A percentile compares a stretch with the other conserved stretches of the same genome.
Evolutionary conservation across 2,329 filamentous ascomycete species (phyloP).

Genomic region (Paracoccidioides brasiliensis): DNA sequence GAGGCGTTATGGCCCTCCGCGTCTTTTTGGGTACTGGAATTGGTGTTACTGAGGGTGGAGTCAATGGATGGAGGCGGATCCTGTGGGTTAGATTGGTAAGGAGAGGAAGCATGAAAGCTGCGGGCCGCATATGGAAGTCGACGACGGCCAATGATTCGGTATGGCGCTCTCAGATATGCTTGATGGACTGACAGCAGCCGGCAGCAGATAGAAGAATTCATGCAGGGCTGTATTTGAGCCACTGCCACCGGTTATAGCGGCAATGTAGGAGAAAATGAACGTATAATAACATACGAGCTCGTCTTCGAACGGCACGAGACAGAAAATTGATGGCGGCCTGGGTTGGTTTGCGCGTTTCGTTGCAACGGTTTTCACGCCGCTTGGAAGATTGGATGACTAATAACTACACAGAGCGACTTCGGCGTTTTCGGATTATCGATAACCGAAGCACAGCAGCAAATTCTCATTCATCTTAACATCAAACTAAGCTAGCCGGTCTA

Average conservation of each 20-base stretch:
- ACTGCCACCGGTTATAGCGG: constrained; percentile 9
- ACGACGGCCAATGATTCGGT: constrained; percentile 26
- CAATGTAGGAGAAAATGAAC: neutral
- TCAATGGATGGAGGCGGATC: constrained; percentile 18
- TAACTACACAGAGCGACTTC: too few species aligned
- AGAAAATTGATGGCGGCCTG: neutral
- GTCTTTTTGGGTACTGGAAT: constrained; percentile 9
- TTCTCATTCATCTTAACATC: too few species aligned
- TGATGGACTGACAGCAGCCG: constrained; percentile 20
- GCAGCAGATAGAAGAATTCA: constrained; percentile 26
- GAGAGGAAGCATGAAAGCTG: constrained; percentile 22
- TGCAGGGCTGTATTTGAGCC: constrained; percentile 9
- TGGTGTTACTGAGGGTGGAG: constrained; percentile 12
- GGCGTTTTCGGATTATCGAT: too few species aligned
- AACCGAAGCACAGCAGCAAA: too few species aligned
- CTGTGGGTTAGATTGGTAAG: constrained; percentile 17
- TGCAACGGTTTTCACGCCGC: neutral
- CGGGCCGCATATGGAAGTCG: constrained; percentile 21
- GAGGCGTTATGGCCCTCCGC: neutral
- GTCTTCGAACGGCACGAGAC: neutral
- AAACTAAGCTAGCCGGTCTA: too few species aligned
- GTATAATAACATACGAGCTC: neutral
- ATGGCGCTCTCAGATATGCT: constrained; percentile 17
- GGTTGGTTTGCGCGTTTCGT: neutral
- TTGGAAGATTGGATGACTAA: neutral